Conservation (phyloP, 768 basidiomycete species). For the Candolleomyces efflorescens region DNA sequence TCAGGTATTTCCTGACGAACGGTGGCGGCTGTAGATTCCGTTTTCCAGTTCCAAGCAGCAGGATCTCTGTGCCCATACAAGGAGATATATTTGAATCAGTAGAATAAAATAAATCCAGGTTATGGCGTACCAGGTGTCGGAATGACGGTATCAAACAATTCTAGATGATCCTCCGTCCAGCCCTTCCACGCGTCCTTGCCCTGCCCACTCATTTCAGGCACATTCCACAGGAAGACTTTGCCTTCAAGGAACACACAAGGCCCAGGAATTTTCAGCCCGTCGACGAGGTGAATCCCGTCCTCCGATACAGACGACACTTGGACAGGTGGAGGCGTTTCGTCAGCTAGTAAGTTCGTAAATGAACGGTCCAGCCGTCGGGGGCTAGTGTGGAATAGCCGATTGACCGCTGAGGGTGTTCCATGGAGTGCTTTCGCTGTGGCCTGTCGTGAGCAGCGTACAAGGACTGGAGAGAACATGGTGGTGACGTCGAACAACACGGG, state of each 20-base stretch:
- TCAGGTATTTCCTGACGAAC: constrained; percentile 61
- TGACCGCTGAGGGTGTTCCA: not conserved
- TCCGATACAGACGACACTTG: constrained; percentile 65
- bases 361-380: constrained; percentile 24
- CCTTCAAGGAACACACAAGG: constrained; percentile 85
- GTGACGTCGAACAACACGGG: not conserved
- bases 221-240: constrained; percentile 88
- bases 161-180: constrained; percentile 74
- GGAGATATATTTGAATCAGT: not conserved
- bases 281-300: constrained; percentile 64
- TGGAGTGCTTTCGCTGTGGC: not conserved
- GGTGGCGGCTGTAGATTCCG: constrained; percentile 67
- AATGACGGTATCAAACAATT: constrained; percentile 74
- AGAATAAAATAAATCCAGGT: not conserved
- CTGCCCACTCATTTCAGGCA: constrained; percentile 37
- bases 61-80: constrained; percentile 59
- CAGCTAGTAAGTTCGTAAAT: constrained; percentile 72
- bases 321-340: constrained; percentile 62
- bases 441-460: not conserved
- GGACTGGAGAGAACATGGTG: not conserved
- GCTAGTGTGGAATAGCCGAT: constrained; percentile 17
- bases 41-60: constrained; percentile 85
- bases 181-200: constrained; percentile 50
- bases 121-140: constrained; percentile 76
- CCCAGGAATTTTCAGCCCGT: constrained; percentile 73